phyloP scores from a whole-genome alignment of 139 green algal genomes.

The Chlorella sp. region DNA sequence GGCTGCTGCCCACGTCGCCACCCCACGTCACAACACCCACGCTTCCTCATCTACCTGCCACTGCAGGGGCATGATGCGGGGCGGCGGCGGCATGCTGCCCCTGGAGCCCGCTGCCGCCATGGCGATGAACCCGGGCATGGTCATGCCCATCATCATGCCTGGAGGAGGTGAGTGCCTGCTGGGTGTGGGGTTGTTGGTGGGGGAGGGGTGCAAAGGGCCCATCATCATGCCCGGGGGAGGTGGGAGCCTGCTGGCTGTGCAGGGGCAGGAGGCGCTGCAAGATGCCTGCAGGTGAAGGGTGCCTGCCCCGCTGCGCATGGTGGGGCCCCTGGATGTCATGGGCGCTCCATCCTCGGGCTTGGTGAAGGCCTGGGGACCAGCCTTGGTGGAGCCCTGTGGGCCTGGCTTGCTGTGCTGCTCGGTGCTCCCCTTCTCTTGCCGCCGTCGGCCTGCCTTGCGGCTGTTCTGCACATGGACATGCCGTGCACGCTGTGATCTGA shows the following conservation, averaged over 20 bases:
- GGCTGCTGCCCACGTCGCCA: background rate
- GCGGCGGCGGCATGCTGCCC: background rate
- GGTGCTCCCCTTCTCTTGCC: no score
- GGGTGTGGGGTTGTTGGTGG: background rate
- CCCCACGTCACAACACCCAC: no score
- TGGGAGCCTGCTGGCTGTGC: background rate
- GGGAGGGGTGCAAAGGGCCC: background rate
- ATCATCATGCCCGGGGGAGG: background rate
- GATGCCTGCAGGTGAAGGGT: no score
- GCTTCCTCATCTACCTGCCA: background rate
- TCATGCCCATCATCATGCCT: slow-evolving; percentile 27
- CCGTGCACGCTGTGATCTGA: no score
- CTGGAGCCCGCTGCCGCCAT: slow-evolving; percentile 1
- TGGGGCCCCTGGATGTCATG: no score
- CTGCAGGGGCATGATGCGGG: slow-evolving; percentile 3
- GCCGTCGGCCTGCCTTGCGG: background rate
- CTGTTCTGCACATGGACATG: no score
- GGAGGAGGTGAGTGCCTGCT: background rate
- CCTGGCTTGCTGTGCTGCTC: no score
- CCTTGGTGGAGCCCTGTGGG: no score
- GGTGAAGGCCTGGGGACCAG: no score
- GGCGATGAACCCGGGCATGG: slow-evolving; percentile 7
- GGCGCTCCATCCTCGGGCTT: no score
- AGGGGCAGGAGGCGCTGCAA: no score
- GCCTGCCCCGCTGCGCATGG: no score